Evolutionary conservation across 2,329 filamentous ascomycete species (phyloP).

Genomic region (Curvularia eragrostidis): DNA sequence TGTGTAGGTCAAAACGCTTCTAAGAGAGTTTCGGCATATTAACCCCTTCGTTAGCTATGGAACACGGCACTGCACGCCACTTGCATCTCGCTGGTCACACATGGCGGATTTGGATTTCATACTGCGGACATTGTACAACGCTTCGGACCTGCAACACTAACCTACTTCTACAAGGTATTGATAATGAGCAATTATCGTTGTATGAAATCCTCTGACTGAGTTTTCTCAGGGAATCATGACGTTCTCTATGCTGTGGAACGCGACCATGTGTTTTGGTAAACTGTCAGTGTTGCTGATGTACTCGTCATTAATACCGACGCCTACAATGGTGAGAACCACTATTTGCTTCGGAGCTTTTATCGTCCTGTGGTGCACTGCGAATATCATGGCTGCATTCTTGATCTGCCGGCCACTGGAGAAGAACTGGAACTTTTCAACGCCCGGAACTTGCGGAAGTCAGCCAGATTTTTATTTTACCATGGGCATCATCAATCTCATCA

Average conservation of each 20-base stretch:
- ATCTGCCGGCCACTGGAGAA: conserved; percentile 27
- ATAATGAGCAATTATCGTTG: background rate
- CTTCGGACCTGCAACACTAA: conserved; percentile 24
- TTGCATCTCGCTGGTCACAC: conserved; percentile 24
- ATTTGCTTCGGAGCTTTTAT: conserved; percentile 16
- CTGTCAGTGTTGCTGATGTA: conserved; percentile 32
- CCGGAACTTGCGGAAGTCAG: conserved; percentile 30
- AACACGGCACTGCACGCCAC: conserved; percentile 28
- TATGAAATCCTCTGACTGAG: background rate
- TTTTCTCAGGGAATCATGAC: conserved; percentile 23
- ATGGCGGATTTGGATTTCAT: conserved; percentile 33
- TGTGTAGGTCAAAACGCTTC: conserved; percentile 5
- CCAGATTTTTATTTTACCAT: conserved; percentile 22
- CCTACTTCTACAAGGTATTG: conserved; percentile 30
- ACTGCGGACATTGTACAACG: conserved; percentile 19
- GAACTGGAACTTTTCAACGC: conserved; percentile 27
- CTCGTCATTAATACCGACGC: conserved; percentile 20
- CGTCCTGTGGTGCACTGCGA: conserved; percentile 19
- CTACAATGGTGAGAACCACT: conserved; percentile 19
- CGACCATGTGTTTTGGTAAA: conserved; percentile 29
- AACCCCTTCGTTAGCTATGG: conserved; percentile 14
- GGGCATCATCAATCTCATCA: conserved; percentile 27
- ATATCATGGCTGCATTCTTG: conserved; percentile 23
- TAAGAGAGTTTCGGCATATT: background rate
- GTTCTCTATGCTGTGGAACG: conserved; percentile 31